phyloP scores from a whole-genome alignment of 1,284 basidiomycete species.

The Sporisorium scitamineum region DNA sequence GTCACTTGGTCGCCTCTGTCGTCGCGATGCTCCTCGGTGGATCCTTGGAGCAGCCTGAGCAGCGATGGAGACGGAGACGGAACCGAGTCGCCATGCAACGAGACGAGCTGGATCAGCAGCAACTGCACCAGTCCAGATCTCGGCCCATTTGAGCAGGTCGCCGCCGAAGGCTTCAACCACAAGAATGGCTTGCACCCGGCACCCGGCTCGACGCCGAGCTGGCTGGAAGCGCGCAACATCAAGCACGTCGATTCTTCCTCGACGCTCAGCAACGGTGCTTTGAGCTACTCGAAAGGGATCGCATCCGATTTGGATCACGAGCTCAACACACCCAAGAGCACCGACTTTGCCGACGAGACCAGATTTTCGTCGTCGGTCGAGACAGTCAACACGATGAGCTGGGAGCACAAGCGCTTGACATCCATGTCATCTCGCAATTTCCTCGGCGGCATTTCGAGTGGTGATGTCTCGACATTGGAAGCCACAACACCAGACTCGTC shows the following conservation, averaged over 20 bases:
- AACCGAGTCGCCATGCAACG: conserved; percentile 48
- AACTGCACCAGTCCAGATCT: conserved; percentile 55
- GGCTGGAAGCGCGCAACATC: conserved; percentile 4
- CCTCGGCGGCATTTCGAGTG: conserved; percentile 30
- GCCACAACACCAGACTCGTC: conserved; percentile 46
- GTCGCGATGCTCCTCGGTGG: conserved; percentile 53
- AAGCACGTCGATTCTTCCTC: conserved; percentile 10
- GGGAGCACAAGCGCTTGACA: conserved; percentile 23
- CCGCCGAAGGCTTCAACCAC: conserved; percentile 17
- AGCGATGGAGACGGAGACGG: conserved; percentile 53
- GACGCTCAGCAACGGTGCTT: conserved; percentile 4
- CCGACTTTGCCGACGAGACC: conserved; percentile 26
- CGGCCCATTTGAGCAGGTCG: conserved; percentile 33
- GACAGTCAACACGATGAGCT: conserved; percentile 33
- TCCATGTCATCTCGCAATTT: not conserved
- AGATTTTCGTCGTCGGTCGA: conserved; percentile 48
- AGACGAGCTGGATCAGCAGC: conserved; percentile 56
- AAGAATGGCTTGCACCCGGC: conserved; percentile 13
- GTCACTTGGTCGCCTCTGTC: conserved; percentile 47
- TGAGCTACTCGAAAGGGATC: not conserved
- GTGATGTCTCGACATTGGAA: conserved; percentile 38
- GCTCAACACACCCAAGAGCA: conserved; percentile 31
- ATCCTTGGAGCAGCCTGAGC: conserved; percentile 55
- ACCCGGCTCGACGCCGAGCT: conserved; percentile 7
- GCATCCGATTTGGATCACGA: conserved; percentile 14